Conservation (phyloP, 1,284 basidiomycete species). For the Leccinum pallidistipes region DNA sequence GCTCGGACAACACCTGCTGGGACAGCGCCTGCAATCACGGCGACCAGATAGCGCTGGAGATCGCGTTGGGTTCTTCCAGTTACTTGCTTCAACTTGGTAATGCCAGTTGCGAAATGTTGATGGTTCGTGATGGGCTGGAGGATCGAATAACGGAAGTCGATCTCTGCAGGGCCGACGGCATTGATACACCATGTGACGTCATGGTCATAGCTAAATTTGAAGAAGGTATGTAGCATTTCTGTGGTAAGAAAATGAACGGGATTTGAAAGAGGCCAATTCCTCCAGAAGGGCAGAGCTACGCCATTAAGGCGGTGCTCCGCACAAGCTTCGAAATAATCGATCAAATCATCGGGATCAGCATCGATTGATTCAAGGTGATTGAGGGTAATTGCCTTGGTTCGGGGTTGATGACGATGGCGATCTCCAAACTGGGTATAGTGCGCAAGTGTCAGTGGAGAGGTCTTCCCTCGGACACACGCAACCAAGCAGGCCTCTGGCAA, state of each 20-base stretch:
- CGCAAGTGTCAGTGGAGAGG: no score
- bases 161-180: neutral
- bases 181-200: neutral
- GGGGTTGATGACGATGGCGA: no score
- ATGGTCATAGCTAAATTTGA: neutral
- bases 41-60: neutral
- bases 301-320: neutral
- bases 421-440: no score
- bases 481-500: no score
- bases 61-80: no score
- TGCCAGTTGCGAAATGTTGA: neutral
- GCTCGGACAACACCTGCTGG: neutral
- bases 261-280: neutral
- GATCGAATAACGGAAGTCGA: neutral
- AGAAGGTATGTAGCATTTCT: neutral
- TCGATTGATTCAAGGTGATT: no score
- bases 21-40: neutral
- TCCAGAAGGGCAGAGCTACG: neutral
- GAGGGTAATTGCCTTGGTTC: no score
- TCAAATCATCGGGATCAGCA: no score
- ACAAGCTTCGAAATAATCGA: neutral
- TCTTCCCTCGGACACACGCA: no score
- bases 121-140: neutral
- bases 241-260: neutral
- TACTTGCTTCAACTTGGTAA: no score